Evolutionary conservation across 2,329 filamentous ascomycete species (phyloP).

Genomic region (Penicillium sp.): DNA sequence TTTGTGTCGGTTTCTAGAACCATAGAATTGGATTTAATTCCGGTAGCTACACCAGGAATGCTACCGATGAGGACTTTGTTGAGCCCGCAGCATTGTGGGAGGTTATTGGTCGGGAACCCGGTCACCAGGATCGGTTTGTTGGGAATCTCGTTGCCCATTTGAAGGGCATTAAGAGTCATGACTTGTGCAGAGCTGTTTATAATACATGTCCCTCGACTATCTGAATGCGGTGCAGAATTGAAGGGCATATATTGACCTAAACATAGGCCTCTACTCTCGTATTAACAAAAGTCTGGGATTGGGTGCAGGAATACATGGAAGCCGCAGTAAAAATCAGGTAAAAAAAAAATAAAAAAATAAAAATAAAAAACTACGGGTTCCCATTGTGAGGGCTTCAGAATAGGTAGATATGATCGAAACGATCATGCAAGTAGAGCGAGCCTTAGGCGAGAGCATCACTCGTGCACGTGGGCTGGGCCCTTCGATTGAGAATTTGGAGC

Average conservation of each 20-base stretch:
- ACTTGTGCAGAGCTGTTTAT: constrained; percentile 29
- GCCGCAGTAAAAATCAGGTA: no score
- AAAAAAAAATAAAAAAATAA: no score
- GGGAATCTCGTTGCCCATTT: constrained; percentile 27
- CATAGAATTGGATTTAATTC: no score
- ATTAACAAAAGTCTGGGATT: constrained; percentile 20
- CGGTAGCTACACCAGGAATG: constrained; percentile 20
- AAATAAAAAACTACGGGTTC: no score
- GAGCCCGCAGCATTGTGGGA: constrained; percentile 33
- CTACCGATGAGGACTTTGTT: constrained; percentile 30
- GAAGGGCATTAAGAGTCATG: constrained; percentile 14
- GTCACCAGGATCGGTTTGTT: constrained; percentile 36
- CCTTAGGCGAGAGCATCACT: no score
- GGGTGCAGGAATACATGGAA: constrained; percentile 12
- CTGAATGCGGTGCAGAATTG: no score
- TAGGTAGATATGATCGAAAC: no score
- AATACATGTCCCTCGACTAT: constrained; percentile 15
- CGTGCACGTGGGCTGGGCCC: no score
- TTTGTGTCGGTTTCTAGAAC: no score
- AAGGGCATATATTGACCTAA: neutral
- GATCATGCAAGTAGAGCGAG: no score
- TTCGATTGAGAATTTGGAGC: no score
- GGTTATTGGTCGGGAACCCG: constrained; percentile 30
- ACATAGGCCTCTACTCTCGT: constrained; percentile 19
- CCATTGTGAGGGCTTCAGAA: no score